Conservation (phyloP, 2,329 filamentous ascomycete genomes). For the Ceratocystis albifundus region DNA sequence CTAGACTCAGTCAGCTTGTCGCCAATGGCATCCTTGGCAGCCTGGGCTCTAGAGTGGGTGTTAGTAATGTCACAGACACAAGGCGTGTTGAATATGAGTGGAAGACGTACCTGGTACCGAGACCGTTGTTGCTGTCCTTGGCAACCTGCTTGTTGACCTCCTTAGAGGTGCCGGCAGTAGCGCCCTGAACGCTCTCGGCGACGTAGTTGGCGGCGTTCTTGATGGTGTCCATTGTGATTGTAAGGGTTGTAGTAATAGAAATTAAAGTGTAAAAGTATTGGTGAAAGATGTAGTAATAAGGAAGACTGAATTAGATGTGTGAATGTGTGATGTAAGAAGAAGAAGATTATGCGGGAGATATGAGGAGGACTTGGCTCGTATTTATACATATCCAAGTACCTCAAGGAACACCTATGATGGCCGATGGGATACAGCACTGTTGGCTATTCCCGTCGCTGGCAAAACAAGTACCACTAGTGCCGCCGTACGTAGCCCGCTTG, state of each 20-base stretch:
- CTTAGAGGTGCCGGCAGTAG: conserved; percentile 47
- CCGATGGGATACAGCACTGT: background rate
- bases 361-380: background rate
- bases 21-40: conserved; percentile 39
- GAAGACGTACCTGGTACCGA: conserved; percentile 42
- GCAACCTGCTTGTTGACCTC: conserved; percentile 59
- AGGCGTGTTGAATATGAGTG: too few relatives aligned
- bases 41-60: conserved; percentile 31
- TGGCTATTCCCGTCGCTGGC: background rate
- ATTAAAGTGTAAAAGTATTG: conserved; percentile 24
- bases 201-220: conserved; percentile 59
- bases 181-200: conserved; percentile 51
- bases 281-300: conserved; percentile 14
- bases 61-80: conserved; percentile 25
- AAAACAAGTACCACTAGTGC: background rate
- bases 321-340: background rate
- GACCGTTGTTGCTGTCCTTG: conserved; percentile 46
- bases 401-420: background rate
- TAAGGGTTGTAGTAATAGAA: conserved; percentile 25
- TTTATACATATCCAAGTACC: conserved; percentile 14
- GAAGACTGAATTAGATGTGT: background rate
- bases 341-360: background rate
- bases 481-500: background rate
- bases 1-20: conserved; percentile 38
- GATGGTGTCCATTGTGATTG: conserved; percentile 39